Conservation (phyloP, 164 flowering plant species). For the Akebia trifoliata region DNA sequence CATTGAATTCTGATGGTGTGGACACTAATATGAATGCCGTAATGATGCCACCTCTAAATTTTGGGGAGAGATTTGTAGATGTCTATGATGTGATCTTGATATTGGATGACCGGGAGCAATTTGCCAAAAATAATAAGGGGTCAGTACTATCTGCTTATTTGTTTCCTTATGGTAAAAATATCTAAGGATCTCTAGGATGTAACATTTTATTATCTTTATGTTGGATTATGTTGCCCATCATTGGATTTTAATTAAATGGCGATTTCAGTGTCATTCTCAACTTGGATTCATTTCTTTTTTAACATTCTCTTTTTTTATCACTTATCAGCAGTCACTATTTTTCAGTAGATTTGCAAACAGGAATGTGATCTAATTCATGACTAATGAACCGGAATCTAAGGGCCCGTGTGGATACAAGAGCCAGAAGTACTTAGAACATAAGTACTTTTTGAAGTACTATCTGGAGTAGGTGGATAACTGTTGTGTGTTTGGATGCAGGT, state of each 20-base stretch:
- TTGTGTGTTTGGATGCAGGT: too few relatives aligned
- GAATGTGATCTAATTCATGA: neutral
- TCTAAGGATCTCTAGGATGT: neutral
- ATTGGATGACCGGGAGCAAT: conserved; percentile 90
- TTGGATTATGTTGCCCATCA: neutral
- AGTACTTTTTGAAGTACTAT: too few relatives aligned
- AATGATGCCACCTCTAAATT: conserved; percentile 62
- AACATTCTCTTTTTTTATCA: too few relatives aligned
- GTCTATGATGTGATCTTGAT: conserved; percentile 71
- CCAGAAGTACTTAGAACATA: too few relatives aligned
- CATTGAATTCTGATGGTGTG: conserved; percentile 14
- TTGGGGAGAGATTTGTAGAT: conserved; percentile 79
- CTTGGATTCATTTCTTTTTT: neutral
- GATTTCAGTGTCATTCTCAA: neutral
- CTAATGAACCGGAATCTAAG: too few relatives aligned
- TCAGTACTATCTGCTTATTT: conserved; percentile 25
- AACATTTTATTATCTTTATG: neutral
- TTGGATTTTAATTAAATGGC: neutral
- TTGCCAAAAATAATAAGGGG: conserved; percentile 46
- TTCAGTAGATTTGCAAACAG: neutral
- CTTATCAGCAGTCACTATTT: neutral
- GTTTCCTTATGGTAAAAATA: neutral
- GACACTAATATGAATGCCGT: conserved; percentile 31
- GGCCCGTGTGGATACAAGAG: too few relatives aligned
- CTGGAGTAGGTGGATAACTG: too few relatives aligned